phyloP scores from a whole-genome alignment of 768 basidiomycete genomes.

The Boletus pseudo-olivaceus region DNA sequence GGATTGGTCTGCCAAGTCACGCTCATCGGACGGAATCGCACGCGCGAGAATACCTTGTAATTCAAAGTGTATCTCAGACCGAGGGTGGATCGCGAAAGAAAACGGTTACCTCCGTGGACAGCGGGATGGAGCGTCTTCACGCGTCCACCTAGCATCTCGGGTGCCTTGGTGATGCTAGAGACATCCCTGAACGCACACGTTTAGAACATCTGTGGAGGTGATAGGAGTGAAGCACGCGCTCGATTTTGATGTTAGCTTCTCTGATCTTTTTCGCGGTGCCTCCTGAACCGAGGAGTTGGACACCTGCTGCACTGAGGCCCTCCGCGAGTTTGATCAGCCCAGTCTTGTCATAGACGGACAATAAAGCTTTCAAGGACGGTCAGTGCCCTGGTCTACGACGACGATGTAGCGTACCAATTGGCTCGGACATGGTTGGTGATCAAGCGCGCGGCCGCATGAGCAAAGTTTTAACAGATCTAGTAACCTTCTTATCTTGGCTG shows the following conservation, averaged over 20 bases:
- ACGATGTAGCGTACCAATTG: slow-evolving; percentile 23
- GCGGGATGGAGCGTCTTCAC: slow-evolving; percentile 98
- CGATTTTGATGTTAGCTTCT: slow-evolving; percentile 85
- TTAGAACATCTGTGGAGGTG: slow-evolving; percentile 7
- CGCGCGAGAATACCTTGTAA: slow-evolving; percentile 87
- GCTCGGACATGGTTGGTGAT: slow-evolving; percentile 24
- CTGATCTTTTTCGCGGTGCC: slow-evolving; percentile 98
- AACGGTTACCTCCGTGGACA: slow-evolving; percentile 82
- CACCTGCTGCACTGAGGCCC: slow-evolving; percentile 76
- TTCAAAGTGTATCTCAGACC: slow-evolving; percentile 1
- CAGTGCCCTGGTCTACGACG: background rate
- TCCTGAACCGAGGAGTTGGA: slow-evolving; percentile 89
- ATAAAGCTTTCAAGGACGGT: slow-evolving; percentile 53
- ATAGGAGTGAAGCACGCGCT: slow-evolving; percentile 54
- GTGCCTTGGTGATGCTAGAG: slow-evolving; percentile 94
- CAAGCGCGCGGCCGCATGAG: slow-evolving; percentile 1
- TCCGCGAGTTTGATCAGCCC: slow-evolving; percentile 84
- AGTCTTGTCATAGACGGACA: slow-evolving; percentile 97
- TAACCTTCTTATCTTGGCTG: slow-evolving; percentile 14
- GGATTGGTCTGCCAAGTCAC: slow-evolving; percentile 75
- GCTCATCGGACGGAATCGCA: slow-evolving; percentile 83
- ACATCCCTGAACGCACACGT: slow-evolving; percentile 67
- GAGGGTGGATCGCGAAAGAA: background rate
- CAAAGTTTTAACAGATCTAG: background rate
- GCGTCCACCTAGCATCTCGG: slow-evolving; percentile 97